phyloP scores from a whole-genome alignment of 75 land plant species.

The Pinus taeda region DNA sequence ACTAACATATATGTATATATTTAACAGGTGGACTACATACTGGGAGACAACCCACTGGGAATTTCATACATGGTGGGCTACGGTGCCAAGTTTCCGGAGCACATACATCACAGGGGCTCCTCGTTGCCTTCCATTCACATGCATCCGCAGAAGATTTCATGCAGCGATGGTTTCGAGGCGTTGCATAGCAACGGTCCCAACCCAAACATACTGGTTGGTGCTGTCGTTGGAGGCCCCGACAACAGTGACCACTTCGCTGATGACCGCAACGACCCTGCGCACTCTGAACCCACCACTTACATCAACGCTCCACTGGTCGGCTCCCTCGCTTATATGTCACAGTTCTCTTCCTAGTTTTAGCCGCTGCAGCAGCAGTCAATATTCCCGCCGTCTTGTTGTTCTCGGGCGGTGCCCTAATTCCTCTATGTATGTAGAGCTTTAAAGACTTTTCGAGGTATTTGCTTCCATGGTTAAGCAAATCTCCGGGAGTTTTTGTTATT shows the following conservation, averaged over 20 bases:
- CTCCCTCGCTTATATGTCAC: constrained; percentile 40
- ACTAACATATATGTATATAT: background rate
- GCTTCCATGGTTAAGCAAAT: too few relatives aligned
- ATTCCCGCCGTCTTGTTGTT: too few relatives aligned
- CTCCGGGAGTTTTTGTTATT: too few relatives aligned
- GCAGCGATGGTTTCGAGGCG: constrained; percentile 68
- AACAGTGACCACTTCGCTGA: constrained; percentile 83
- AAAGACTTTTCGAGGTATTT: too few relatives aligned
- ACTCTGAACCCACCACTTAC: constrained; percentile 92
- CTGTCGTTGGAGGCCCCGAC: constrained; percentile 95
- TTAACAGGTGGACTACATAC: constrained; percentile 84
- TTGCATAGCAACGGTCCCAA: constrained; percentile 51
- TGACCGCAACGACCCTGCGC: constrained; percentile 75
- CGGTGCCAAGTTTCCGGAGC: constrained; percentile 66
- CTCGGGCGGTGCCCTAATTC: too few relatives aligned
- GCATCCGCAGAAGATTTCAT: constrained; percentile 55
- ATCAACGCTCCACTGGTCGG: constrained; percentile 88
- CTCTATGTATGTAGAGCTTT: too few relatives aligned
- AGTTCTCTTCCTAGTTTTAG: too few relatives aligned
- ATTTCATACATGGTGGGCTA: constrained; percentile 97
- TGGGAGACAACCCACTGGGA: constrained; percentile 90
- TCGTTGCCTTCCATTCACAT: constrained; percentile 72
- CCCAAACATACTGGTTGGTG: constrained; percentile 82
- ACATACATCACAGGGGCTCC: constrained; percentile 87
- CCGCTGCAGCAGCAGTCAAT: too few relatives aligned